Conservation (phyloP, 257 asterid genomes). For the Primulina huaijiensis region DNA sequence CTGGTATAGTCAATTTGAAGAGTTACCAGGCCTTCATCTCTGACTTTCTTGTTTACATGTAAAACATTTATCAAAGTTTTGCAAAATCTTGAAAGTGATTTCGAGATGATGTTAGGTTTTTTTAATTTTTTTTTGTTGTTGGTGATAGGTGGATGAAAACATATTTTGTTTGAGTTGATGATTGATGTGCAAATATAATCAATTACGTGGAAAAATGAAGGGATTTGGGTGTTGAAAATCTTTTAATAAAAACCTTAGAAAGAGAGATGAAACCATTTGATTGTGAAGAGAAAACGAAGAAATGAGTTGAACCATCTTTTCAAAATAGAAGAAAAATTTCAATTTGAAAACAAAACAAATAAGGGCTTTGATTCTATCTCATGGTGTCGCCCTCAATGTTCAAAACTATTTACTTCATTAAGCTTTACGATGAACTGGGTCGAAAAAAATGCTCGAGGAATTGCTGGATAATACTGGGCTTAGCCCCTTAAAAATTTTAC, state of each 20-base stretch:
- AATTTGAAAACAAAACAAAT: too few species aligned
- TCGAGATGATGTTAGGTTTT: background rate
- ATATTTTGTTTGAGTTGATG: background rate
- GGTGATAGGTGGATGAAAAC: background rate
- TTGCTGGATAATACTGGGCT: conserved; percentile 2
- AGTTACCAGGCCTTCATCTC: background rate
- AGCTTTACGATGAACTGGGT: conserved; percentile 7
- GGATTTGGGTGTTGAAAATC: background rate
- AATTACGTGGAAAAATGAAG: background rate
- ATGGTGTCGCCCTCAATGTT: background rate
- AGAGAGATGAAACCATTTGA: background rate
- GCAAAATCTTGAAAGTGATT: too few species aligned
- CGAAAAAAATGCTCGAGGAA: background rate
- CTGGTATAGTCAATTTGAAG: conserved; percentile 12
- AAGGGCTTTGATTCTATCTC: too few species aligned
- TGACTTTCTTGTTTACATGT: background rate
- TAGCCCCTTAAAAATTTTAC: background rate
- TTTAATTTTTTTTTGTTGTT: background rate
- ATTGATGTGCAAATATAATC: background rate
- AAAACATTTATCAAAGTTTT: too few species aligned
- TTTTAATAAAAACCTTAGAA: background rate
- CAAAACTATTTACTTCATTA: background rate
- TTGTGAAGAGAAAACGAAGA: too few species aligned
- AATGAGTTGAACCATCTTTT: too few species aligned
- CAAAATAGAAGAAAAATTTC: too few species aligned